Conservation (phyloP, 1,139 yeast genomes). For the Candida tunisiensis region DNA sequence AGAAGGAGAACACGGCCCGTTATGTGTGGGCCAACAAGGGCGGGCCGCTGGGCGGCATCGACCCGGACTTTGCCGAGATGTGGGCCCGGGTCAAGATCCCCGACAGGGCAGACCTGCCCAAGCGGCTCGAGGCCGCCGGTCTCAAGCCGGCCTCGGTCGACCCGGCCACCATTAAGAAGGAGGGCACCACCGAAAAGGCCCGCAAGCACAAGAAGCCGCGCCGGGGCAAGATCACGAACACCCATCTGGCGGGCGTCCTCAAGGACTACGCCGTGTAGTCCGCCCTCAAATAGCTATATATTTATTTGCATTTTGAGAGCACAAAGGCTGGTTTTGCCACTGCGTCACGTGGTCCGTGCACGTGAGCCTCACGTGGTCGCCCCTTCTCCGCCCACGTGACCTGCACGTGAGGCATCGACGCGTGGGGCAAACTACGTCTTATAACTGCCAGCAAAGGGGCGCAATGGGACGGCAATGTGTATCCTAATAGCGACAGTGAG, state of each 20-base stretch:
- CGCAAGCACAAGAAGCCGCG: constrained; percentile 85
- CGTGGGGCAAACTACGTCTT: too few relatives aligned
- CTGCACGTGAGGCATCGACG: too few relatives aligned
- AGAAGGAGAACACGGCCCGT: constrained; percentile 83
- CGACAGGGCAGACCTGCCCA: constrained; percentile 62
- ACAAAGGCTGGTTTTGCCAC: not conserved
- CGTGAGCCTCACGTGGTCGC: too few relatives aligned
- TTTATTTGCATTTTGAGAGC: constrained; percentile 8
- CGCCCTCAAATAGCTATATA: too few relatives aligned
- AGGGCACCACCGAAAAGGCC: constrained; percentile 23
- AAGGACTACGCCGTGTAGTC: constrained; percentile 43
- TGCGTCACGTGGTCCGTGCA: not conserved
- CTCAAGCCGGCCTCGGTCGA: constrained; percentile 94
- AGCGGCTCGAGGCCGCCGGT: constrained; percentile 63
- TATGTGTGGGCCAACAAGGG: constrained; percentile 82
- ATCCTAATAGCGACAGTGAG: constrained; percentile 41
- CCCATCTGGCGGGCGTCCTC: constrained; percentile 82
- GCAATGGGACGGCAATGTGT: constrained; percentile 37
- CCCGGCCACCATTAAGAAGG: constrained; percentile 70
- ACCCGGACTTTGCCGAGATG: constrained; percentile 65
- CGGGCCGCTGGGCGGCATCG: constrained; percentile 57
- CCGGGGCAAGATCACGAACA: constrained; percentile 85
- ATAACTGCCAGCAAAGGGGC: too few relatives aligned
- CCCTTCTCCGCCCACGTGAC: too few relatives aligned
- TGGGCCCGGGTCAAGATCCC: constrained; percentile 78